phyloP scores from a whole-genome alignment of 2,329 filamentous ascomycete species.

The Diaporthe vaccinii region DNA sequence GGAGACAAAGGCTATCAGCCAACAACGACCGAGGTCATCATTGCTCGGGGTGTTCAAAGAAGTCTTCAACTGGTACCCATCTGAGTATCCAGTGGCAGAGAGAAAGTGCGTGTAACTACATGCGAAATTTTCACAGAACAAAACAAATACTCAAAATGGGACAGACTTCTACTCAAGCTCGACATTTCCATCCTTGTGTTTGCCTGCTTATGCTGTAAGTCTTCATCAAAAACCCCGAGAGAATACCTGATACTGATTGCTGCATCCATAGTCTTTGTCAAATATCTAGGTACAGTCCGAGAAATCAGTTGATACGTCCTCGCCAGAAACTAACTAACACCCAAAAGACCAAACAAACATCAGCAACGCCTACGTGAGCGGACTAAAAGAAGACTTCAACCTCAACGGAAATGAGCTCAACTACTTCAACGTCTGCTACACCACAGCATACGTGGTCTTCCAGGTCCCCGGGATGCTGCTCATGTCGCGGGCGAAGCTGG shows the following conservation, averaged over 20 bases:
- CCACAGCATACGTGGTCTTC: constrained; percentile 54
- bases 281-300: constrained; percentile 47
- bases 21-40: constrained; percentile 35
- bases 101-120: no score
- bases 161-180: constrained; percentile 51
- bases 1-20: not conserved
- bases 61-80: constrained; percentile 53
- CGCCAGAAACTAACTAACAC: not conserved
- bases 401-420: constrained; percentile 56
- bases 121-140: no score
- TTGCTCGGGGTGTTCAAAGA: constrained; percentile 48
- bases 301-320: no score
- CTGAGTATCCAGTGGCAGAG: constrained; percentile 49
- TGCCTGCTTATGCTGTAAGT: constrained; percentile 51
- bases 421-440: constrained; percentile 57
- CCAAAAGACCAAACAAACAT: constrained; percentile 50
- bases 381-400: constrained; percentile 55
- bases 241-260: not conserved
- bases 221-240: no score
- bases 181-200: constrained; percentile 51
- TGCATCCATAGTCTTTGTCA: constrained; percentile 48
- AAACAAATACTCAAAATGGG: constrained; percentile 16
- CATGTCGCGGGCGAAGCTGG: constrained; percentile 49
- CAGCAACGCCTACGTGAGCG: constrained; percentile 55
- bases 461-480: constrained; percentile 51